phyloP scores from a whole-genome alignment of 1,284 basidiomycete species.

The Exobasidium rhododendri region DNA sequence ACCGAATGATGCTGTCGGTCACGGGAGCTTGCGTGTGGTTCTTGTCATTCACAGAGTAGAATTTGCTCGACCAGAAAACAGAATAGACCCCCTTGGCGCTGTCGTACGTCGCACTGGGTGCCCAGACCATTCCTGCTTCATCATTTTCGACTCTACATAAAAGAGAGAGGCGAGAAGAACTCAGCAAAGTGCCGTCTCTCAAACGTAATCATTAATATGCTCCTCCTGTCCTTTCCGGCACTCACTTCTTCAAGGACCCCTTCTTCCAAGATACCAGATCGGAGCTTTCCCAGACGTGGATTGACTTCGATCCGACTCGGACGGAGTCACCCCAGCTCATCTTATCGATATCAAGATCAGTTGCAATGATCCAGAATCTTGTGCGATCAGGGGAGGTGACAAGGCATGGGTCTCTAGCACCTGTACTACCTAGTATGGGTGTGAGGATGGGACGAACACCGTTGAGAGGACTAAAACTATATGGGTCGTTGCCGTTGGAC shows the following conservation, averaged over 20 bases:
- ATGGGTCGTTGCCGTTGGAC: conserved; percentile 18
- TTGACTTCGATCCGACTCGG: conserved; percentile 17
- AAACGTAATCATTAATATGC: not conserved
- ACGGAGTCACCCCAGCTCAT: conserved; percentile 18
- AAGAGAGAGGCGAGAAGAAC: not conserved
- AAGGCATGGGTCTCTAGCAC: conserved; percentile 25
- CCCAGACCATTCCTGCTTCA: conserved; percentile 20
- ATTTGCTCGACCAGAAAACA: conserved; percentile 18
- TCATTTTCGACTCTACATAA: conserved; percentile 9
- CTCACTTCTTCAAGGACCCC: conserved; percentile 8
- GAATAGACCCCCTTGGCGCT: not conserved
- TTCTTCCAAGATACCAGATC: conserved; percentile 23
- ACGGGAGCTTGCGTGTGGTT: not conserved
- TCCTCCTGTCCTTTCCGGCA: not conserved
- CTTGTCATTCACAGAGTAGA: conserved; percentile 16
- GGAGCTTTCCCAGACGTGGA: conserved; percentile 22
- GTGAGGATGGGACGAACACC: conserved; percentile 20
- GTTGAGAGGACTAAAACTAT: conserved; percentile 23
- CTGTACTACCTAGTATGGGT: conserved; percentile 21
- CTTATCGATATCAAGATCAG: conserved; percentile 25
- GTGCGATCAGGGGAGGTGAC: conserved; percentile 20
- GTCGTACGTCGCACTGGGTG: conserved; percentile 14
- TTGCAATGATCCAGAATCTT: conserved; percentile 25
- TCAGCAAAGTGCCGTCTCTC: not conserved
- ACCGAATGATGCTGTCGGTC: conserved; percentile 8